Base-by-base conservation (phyloP, 2,329 filamentous ascomycete genomes). In the Aspergillus felis region DNA sequence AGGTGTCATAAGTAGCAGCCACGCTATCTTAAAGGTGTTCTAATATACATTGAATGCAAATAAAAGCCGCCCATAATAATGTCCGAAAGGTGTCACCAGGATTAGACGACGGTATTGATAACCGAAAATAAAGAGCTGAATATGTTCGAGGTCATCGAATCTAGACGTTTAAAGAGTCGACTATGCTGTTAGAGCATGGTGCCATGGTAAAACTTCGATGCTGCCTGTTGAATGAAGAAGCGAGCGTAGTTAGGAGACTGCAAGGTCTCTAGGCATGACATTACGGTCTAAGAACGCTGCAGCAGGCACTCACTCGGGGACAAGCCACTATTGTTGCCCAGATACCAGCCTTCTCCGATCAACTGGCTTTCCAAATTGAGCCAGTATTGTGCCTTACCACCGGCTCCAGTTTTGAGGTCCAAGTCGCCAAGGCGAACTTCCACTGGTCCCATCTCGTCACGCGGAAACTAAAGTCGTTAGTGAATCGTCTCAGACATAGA, bases 331-430 rank as follows among this genome's bases (percentile, higher is more conserved):
- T 78, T 78, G 14, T 60, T 71, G 1, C 76, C 79, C 12, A 62
- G 64, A 68, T 94, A 93, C 81, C 87, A 93, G 17, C 88, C 89
- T 12, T 82, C 84, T 1, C 84, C 75, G 50, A 89, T 83, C 56
- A 93, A 76, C 25, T 80, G 77, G 53, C 74, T 73, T 73, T 94
- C 90, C 48, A 83, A 81, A 17, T 77, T 74, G 58, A 80, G 80
- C 90, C 90, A 94, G 67, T 89, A 87, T 48, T 79, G 78, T 56
- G 86, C 78, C 71, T 93, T 92, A 54, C 82, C 78, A 8, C 74
- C 82, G 0, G 76, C 75, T 8, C 83, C 81, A 56, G 87, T 87
- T 76, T 94, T 94, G 66, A 89, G 82, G 73, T 94, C 90, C 47
- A 93, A 80, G 68, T 94, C 90, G 1, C 87, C 89, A 9, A 94